Conservation (phyloP, 2,329 filamentous ascomycete species). For the Cladosporium sp. region DNA sequence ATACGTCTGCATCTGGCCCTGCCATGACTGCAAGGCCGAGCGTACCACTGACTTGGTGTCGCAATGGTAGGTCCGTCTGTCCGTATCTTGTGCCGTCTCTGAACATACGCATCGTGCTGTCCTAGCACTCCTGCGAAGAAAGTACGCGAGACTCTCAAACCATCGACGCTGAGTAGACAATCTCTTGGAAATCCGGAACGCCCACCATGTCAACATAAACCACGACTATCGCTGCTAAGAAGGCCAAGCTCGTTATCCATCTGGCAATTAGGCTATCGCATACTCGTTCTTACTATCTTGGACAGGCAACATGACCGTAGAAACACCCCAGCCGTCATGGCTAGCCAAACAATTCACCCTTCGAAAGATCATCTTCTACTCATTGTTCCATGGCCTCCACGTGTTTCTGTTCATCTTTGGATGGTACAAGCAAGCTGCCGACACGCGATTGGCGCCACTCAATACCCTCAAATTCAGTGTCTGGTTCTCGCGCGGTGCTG, state of each 20-base stretch:
- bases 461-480: slow-evolving; percentile 85
- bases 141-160: too few species aligned
- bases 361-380: slow-evolving; percentile 34
- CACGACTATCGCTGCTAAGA: neutral
- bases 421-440: slow-evolving; percentile 61
- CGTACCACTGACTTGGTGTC: slow-evolving; percentile 2
- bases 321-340: slow-evolving; percentile 23
- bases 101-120: neutral
- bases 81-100: neutral
- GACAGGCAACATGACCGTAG: neutral
- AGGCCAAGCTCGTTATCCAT: neutral
- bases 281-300: too few species aligned
- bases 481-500: slow-evolving; percentile 93
- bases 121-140: neutral
- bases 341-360: slow-evolving; percentile 31
- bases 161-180: too few species aligned
- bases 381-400: slow-evolving; percentile 35
- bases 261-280: neutral
- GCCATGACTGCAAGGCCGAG: neutral
- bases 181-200: neutral
- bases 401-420: slow-evolving; percentile 34
- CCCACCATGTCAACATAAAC: neutral
- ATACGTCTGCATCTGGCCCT: slow-evolving; percentile 2
- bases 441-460: slow-evolving; percentile 66
- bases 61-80: neutral